These are phyloP conservation scores for Plenodomus tracheiphilus DNA, from an alignment of 2,329 filamentous ascomycete species.

Conservation along the genomic window DNA sequence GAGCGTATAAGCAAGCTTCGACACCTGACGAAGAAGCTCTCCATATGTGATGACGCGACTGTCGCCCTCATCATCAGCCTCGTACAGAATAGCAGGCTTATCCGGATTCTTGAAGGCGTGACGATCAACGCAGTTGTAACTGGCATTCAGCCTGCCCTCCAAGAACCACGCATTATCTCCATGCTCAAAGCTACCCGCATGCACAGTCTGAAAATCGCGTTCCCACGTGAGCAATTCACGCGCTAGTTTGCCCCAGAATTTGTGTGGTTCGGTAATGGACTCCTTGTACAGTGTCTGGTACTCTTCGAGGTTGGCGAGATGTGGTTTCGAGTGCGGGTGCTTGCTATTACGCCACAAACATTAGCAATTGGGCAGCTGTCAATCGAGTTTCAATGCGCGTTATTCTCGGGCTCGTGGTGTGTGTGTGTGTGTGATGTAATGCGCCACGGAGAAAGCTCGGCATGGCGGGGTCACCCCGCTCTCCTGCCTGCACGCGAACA, in stretches of 20 bases:
- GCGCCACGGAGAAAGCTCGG: constrained; percentile 8
- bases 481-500: constrained; percentile 8
- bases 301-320: constrained; percentile 62
- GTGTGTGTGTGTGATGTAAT: neutral
- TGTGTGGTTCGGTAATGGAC: constrained; percentile 85
- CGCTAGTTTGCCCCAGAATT: constrained; percentile 87
- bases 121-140: constrained; percentile 95
- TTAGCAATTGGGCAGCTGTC: too few relatives aligned
- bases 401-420: neutral
- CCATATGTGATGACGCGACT: constrained; percentile 90
- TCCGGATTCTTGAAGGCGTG: constrained; percentile 95
- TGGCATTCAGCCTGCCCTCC: constrained; percentile 91
- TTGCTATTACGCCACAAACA: too few relatives aligned
- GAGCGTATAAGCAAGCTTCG: constrained; percentile 80
- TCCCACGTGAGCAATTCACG: constrained; percentile 91
- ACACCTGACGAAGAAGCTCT: constrained; percentile 91
- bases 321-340: constrained; percentile 61
- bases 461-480: constrained; percentile 43
- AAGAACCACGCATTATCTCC: constrained; percentile 95
- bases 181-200: constrained; percentile 71
- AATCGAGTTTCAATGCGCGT: neutral
- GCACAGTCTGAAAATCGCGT: constrained; percentile 87
- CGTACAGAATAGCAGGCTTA: constrained; percentile 96
- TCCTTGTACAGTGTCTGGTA: constrained; percentile 71
- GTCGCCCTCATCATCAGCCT: constrained; percentile 87